These are phyloP conservation scores for Tulasnella sp. DNA, from an alignment of 768 basidiomycete species.

Conservation along the genomic window DNA sequence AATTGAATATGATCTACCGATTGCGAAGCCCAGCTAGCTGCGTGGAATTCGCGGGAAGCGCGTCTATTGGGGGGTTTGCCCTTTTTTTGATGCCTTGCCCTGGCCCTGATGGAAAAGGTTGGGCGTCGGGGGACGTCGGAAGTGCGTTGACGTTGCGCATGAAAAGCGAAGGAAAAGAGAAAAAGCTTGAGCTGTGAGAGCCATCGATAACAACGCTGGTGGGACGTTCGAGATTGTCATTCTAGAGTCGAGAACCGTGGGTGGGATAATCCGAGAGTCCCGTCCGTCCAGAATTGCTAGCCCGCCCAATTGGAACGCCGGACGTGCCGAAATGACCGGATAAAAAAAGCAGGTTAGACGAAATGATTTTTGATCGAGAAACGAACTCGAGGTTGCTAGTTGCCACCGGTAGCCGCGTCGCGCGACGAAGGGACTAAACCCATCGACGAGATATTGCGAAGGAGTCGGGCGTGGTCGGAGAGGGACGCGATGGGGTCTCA, in stretches of 20 bases:
- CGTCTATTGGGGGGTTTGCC: background rate
- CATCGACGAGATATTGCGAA: background rate
- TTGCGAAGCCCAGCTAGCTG: background rate
- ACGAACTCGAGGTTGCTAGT: background rate
- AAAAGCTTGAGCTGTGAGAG: background rate
- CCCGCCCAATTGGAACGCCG: background rate
- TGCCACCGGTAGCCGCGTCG: background rate
- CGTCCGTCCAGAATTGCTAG: background rate
- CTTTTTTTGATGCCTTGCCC: background rate
- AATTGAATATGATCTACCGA: background rate
- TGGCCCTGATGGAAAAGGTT: background rate
- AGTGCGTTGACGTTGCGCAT: background rate
- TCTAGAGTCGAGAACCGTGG: background rate
- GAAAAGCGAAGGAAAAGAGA: background rate
- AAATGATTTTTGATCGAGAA: background rate
- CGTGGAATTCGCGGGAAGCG: background rate
- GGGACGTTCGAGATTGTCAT: background rate
- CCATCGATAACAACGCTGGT: background rate
- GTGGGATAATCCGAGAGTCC: background rate
- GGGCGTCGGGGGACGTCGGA: background rate
- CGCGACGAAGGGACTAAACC: background rate
- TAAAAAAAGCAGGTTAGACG: background rate
- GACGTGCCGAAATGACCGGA: background rate
- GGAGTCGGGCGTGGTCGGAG: slow-evolving; percentile 4
- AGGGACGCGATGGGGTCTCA: background rate